phyloP scores from a whole-genome alignment of 257 asterid genomes.

The Solanum lignicaule region DNA sequence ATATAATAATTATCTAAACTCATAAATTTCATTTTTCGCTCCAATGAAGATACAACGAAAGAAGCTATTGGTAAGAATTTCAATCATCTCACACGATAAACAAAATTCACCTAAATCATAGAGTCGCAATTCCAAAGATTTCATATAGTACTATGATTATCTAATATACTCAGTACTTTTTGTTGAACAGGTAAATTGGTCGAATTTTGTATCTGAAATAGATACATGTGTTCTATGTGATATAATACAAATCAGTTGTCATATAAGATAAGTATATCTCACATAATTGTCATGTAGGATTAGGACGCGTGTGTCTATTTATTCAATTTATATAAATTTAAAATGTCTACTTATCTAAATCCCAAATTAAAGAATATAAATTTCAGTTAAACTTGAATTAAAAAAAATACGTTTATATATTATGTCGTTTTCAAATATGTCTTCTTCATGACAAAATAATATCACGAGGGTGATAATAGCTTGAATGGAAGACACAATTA shows the following conservation, averaged over 20 bases:
- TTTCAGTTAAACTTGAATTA: not conserved
- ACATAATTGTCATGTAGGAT: not conserved
- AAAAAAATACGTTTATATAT: too few species aligned
- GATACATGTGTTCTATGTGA: too few species aligned
- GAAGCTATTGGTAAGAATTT: not conserved
- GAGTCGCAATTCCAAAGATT: too few species aligned
- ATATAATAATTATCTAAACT: not conserved
- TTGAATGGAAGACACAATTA: not conserved
- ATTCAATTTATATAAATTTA: too few species aligned
- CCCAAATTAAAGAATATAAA: not conserved
- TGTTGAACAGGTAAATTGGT: not conserved
- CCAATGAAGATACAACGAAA: not conserved
- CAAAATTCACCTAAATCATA: too few species aligned
- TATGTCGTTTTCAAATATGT: not conserved
- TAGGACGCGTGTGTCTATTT: not conserved
- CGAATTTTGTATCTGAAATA: too few species aligned
- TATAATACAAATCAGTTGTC: not conserved
- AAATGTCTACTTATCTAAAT: too few species aligned
- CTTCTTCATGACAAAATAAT: not conserved
- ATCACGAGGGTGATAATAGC: not conserved
- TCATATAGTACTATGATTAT: not conserved
- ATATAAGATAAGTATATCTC: too few species aligned
- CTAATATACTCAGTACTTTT: too few species aligned
- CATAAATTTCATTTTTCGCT: not conserved
- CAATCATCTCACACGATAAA: not conserved